Conservation (phyloP, 495 filamentous ascomycete species). For the Glarea lozoyensis region DNA sequence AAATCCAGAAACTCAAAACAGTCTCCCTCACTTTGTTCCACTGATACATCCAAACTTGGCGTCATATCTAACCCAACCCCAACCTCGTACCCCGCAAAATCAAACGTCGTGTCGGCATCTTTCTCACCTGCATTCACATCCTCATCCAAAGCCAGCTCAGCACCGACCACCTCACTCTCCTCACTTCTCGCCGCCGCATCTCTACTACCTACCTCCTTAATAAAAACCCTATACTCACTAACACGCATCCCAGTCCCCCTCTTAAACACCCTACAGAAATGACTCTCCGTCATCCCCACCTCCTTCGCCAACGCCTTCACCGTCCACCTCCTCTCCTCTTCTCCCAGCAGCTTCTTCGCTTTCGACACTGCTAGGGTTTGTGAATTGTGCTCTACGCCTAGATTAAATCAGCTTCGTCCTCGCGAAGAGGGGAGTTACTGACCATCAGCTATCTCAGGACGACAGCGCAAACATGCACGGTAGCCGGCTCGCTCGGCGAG, state of each 20-base stretch:
- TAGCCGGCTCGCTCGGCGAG: slow-evolving; percentile 49
- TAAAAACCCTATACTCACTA: slow-evolving; percentile 46
- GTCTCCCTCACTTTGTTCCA: no score
- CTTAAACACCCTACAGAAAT: slow-evolving; percentile 57
- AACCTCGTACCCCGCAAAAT: no score
- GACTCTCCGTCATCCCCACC: slow-evolving; percentile 47
- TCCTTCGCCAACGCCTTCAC: slow-evolving; percentile 36
- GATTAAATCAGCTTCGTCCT: slow-evolving; percentile 13
- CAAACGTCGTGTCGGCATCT: no score
- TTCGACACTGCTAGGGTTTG: slow-evolving; percentile 35
- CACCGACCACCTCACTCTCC: no score
- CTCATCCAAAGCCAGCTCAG: no score
- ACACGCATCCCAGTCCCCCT: slow-evolving; percentile 50
- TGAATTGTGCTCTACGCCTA: slow-evolving; percentile 28
- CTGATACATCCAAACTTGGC: no score
- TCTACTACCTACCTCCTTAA: not conserved
- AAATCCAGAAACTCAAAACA: no score
- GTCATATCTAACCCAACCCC: no score
- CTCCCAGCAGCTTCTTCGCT: slow-evolving; percentile 29
- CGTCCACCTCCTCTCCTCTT: slow-evolving; percentile 32
- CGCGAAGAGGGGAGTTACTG: not conserved
- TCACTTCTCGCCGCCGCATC: no score
- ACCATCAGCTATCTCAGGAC: slow-evolving; percentile 29
- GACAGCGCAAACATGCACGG: slow-evolving; percentile 56
- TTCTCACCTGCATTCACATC: no score